Percentiles rank a stretch among this genome's conserved stretches.
phyloP scores from a whole-genome alignment of 371 early-diverging fungal species.

The Capillidium heterosporum region DNA sequence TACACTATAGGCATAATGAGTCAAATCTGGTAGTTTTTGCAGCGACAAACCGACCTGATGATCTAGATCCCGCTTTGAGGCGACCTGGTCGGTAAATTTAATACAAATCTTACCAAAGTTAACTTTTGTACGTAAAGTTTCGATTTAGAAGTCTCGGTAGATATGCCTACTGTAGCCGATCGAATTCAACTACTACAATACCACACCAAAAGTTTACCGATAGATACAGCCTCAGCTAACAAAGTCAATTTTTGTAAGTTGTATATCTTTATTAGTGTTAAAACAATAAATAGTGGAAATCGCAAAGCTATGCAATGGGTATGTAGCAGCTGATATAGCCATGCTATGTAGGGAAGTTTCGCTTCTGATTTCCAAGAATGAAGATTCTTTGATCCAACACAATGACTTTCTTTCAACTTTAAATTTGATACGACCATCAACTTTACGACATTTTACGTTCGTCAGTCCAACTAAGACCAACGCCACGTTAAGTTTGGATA shows the following conservation, averaged over 20 bases:
- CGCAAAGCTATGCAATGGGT: constrained; percentile 82
- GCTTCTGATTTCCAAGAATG: constrained; percentile 21
- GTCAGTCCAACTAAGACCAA: not conserved
- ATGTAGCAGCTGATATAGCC: constrained; percentile 92
- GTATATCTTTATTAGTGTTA: not conserved
- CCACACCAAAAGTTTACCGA: not conserved
- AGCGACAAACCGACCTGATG: constrained; percentile 97
- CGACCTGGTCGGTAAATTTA: constrained; percentile 73
- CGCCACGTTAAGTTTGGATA: not conserved
- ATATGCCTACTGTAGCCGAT: not conserved
- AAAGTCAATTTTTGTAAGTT: not conserved
- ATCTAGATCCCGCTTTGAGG: constrained; percentile 92
- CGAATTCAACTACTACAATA: not conserved
- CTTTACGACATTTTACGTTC: not conserved
- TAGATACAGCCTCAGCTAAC: too few relatives aligned
- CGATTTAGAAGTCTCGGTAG: not conserved
- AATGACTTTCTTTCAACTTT: constrained; percentile 1
- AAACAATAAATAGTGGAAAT: constrained; percentile 20
- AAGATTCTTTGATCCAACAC: constrained; percentile 11
- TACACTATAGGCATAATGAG: constrained; percentile 10
- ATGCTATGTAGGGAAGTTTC: constrained; percentile 74
- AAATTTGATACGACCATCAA: not conserved
- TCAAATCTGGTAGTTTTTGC: constrained; percentile 74
- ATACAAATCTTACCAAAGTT: not conserved
- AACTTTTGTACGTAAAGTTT: too few relatives aligned